Conservation (phyloP, 2,329 filamentous ascomycete genomes). For the Rhexocercosporidium sp. region DNA sequence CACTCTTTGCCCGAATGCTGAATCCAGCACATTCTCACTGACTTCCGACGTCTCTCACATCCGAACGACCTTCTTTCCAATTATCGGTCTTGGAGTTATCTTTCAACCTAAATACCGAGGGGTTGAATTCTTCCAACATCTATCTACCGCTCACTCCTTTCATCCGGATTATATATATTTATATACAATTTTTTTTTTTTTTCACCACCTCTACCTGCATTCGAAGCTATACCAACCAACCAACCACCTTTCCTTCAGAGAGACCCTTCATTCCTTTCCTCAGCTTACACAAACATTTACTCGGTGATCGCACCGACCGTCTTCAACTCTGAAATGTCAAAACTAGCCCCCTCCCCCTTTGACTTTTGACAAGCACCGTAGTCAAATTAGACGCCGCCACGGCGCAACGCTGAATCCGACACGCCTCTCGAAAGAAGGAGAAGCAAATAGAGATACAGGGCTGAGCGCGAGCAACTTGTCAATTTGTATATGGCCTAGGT, state of each 20-base stretch:
- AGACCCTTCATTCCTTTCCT: neutral
- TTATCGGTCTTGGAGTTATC: neutral
- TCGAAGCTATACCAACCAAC: neutral
- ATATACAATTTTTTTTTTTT: too few species aligned
- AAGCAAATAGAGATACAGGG: neutral
- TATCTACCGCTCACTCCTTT: neutral
- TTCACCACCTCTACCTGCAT: neutral
- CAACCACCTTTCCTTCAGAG: too few species aligned
- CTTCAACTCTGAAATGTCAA: too few species aligned
- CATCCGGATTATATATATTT: neutral
- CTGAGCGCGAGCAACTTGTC: neutral
- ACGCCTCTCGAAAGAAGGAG: too few species aligned
- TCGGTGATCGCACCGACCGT: neutral
- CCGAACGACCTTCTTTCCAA: neutral
- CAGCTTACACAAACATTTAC: neutral
- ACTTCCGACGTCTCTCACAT: too few species aligned
- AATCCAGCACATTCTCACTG: too few species aligned
- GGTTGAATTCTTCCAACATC: neutral
- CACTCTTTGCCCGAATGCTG: constrained; percentile 9
- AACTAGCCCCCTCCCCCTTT: too few species aligned
- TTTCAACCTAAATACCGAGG: neutral
- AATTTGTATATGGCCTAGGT: neutral
- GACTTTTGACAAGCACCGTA: neutral
- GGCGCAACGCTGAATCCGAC: neutral
- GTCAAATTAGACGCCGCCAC: neutral